phyloP scores from a whole-genome alignment of 2,329 filamentous ascomycete genomes.

The Lasiodiplodia theobromae region DNA sequence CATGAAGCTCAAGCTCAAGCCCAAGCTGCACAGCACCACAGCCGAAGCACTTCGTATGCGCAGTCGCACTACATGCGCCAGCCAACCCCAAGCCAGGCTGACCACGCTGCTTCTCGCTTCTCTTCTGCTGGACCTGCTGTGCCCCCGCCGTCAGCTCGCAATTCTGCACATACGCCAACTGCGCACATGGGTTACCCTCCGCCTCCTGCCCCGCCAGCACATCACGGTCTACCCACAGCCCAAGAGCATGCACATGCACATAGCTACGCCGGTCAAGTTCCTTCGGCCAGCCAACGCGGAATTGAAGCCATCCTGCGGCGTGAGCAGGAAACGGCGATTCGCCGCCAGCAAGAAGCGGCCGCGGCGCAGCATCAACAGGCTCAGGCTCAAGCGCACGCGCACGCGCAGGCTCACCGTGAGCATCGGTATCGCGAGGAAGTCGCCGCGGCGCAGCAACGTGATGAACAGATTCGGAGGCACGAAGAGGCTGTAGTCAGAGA shows the following conservation, averaged over 20 bases:
- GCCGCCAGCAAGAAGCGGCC: constrained; percentile 16
- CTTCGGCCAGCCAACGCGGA: constrained; percentile 22
- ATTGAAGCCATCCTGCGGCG: constrained; percentile 21
- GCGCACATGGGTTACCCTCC: constrained; percentile 26
- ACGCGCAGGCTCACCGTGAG: constrained; percentile 23
- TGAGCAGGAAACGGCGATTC: constrained; percentile 8
- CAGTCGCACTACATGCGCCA: constrained; percentile 24
- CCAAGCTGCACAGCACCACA: constrained; percentile 17
- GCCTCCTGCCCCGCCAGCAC: constrained; percentile 22
- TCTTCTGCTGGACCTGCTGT: constrained; percentile 15
- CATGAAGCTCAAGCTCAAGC: constrained; percentile 24
- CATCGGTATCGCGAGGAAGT: constrained; percentile 27
- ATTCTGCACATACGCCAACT: constrained; percentile 21
- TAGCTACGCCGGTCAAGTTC: background rate
- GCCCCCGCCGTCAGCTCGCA: constrained; percentile 13
- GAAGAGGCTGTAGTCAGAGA: constrained; percentile 1
- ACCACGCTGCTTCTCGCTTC: constrained; percentile 25
- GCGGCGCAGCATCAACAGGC: constrained; percentile 16
- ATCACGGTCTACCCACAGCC: constrained; percentile 7
- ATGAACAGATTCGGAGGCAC: constrained; percentile 8
- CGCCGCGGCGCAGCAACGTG: constrained; percentile 8
- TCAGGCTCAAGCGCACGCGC: constrained; percentile 23
- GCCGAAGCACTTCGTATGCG: constrained; percentile 14
- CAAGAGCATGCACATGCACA: constrained; percentile 4
- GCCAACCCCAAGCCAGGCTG: constrained; percentile 26